Evolutionary conservation across 2,329 filamentous ascomycete species (phyloP), one percentile per base, ranked within the genome.

Genomic region (Colletotrichum falcatum): DNA sequence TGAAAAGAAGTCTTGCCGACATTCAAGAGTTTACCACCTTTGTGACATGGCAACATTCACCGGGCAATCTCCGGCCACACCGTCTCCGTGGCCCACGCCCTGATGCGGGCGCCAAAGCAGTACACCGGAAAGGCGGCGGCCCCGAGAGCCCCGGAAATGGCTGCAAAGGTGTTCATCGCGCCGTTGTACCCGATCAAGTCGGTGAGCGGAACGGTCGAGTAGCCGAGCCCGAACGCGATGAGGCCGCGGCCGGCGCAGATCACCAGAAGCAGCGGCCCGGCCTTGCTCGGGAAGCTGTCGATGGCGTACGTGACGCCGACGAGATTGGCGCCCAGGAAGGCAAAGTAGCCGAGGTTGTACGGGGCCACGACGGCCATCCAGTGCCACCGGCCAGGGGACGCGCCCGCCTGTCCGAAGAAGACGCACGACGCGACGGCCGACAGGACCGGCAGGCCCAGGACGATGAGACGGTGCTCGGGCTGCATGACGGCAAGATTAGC

Each of bases 381-480:
- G 12, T 67, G 49, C 64, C 71, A 75, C 1, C 77, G 59, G 3
- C 76, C 72, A 0, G 81, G 81, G 68, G 80, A 70, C 8, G 76
- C 63, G 0, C 77, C 82, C 1, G 77, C 81, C 28, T 77, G 73
- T 0, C 82, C 83, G 67, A 82, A 83, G 0, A 83, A 73, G 1
- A 82, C 77, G 4, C 79, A 75, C 0, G 79, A 78, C 20, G 82
- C 72, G 1, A 80, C 75, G 2, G 81, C 82, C 4, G 83, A 73
- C 3, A 78, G 65, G 8, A 83, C 75, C 0, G 83, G 82, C 26
- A 83, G 62, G 53, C 79, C 66, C 0, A 79, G 73, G 1, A 76
- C 74, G n/a, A 83, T 62, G 0, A 84, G 74, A 2, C 82, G 76
- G n/a, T 74, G 77, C 68, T 83, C 81, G 2, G 82, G 79, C 73